Evolutionary conservation across 2,329 filamentous ascomycete species (phyloP).

Genomic region (Neurospora sp.): DNA sequence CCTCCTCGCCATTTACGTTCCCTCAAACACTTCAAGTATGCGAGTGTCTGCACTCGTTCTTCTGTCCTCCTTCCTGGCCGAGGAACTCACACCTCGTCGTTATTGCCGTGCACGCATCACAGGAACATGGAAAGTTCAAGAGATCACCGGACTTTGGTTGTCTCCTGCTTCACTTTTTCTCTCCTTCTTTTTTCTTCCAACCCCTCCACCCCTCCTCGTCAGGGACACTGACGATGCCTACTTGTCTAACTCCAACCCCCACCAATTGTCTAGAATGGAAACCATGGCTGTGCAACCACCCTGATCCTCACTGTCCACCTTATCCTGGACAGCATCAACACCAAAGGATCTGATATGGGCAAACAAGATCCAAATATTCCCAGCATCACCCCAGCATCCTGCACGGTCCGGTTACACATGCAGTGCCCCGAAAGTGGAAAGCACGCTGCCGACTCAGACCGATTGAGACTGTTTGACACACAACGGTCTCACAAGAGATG

Average conservation of each 20-base stretch:
- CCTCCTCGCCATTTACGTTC: not conserved
- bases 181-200: not conserved
- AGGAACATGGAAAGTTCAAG: not conserved
- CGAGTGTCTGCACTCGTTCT: not conserved
- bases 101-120: not conserved
- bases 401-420: not conserved
- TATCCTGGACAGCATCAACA: not conserved
- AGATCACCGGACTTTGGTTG: not conserved
- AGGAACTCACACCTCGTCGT: not conserved
- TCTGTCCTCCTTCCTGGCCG: not conserved
- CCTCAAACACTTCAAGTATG: not conserved
- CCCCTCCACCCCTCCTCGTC: not conserved
- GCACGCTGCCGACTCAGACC: not conserved
- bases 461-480: not conserved
- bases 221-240: not conserved
- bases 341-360: not conserved
- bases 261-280: not conserved
- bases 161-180: not conserved
- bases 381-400: not conserved
- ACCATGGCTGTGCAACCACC: not conserved
- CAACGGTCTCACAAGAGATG: not conserved
- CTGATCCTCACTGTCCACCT: not conserved
- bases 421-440: not conserved
- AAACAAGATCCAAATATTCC: not conserved
- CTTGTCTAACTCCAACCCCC: not conserved